Conservation (phyloP, 2,329 filamentous ascomycete species). For the Chaetomium olivaceum region DNA sequence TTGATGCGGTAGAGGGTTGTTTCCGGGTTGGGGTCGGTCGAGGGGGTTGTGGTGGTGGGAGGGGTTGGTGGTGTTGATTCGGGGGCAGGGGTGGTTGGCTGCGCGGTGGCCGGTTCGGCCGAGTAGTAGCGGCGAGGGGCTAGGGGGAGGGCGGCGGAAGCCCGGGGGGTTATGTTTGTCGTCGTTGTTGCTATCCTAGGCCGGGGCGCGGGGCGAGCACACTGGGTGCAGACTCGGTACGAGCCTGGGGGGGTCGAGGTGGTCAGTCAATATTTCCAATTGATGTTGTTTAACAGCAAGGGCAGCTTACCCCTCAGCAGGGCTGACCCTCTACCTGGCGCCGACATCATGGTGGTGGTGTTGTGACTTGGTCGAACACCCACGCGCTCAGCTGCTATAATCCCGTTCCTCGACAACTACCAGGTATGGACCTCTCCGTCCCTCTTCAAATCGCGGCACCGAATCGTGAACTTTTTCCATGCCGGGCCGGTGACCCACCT, state of each 20-base stretch:
- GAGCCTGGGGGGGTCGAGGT: slow-evolving; percentile 25
- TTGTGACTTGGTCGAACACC: slow-evolving; percentile 15
- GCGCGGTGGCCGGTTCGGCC: slow-evolving; percentile 34
- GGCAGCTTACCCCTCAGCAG: slow-evolving; percentile 49
- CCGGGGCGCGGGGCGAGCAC: slow-evolving; percentile 29
- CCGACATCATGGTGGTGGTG: slow-evolving; percentile 48
- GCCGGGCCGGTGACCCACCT: slow-evolving; percentile 17
- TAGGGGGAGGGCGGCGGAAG: slow-evolving; percentile 11
- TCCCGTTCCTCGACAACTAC: background rate
- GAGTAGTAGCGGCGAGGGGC: slow-evolving; percentile 38
- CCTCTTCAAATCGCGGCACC: slow-evolving; percentile 15
- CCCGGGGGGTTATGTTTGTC: background rate
- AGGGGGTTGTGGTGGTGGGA: slow-evolving; percentile 33
- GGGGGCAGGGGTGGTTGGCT: slow-evolving; percentile 17
- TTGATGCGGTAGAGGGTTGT: slow-evolving; percentile 51
- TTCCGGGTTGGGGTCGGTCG: slow-evolving; percentile 39
- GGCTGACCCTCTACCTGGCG: slow-evolving; percentile 58
- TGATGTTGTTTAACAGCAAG: background rate
- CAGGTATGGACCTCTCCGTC: background rate
- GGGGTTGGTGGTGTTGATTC: slow-evolving; percentile 18
- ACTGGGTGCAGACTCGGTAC: slow-evolving; percentile 40
- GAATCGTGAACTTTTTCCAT: slow-evolving; percentile 37
- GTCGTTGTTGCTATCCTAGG: slow-evolving; percentile 8
- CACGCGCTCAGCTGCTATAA: slow-evolving; percentile 11
- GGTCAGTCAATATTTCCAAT: slow-evolving; percentile 1